Conservation (phyloP, 352 stramenopile species). For the Globisporangium barbulae region DNA sequence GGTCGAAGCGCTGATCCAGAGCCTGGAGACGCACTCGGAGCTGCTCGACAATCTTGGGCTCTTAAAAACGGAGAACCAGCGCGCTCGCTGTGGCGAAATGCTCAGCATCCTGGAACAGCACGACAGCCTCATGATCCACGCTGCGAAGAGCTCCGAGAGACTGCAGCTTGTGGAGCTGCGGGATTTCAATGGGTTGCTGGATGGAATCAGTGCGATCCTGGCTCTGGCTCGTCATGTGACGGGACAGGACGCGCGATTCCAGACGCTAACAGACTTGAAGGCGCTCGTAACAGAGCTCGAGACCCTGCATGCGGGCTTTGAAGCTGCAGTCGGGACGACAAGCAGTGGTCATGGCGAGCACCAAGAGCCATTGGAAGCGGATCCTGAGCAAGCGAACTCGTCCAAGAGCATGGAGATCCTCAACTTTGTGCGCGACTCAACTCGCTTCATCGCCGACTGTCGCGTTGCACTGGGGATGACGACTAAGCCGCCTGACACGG, state of each 20-base stretch:
- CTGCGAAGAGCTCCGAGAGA: neutral
- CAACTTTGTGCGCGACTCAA: conserved; percentile 16
- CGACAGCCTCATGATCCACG: conserved; percentile 7
- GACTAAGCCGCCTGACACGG: neutral
- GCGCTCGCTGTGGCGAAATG: neutral
- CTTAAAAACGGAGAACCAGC: neutral
- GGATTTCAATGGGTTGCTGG: conserved; percentile 5
- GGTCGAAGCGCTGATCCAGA: neutral
- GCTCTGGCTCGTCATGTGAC: neutral
- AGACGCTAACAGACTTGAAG: conserved; percentile 8
- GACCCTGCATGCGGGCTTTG: neutral
- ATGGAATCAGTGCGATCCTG: neutral
- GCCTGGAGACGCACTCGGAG: neutral
- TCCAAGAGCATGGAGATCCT: conserved; percentile 26
- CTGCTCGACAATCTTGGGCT: conserved; percentile 7
- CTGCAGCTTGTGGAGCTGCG: conserved; percentile 1
- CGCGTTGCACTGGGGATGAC: conserved; percentile 17
- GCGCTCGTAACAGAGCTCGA: conserved; percentile 6
- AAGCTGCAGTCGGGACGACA: neutral
- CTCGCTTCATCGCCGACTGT: conserved; percentile 26
- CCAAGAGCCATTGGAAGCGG: neutral
- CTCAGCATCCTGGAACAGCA: conserved; percentile 1
- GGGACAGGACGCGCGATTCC: neutral
- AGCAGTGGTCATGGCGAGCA: neutral
- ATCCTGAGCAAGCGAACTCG: conserved; percentile 1